Conservation (phyloP, 352 stramenopile genomes). For the Phytophthora melonis region DNA sequence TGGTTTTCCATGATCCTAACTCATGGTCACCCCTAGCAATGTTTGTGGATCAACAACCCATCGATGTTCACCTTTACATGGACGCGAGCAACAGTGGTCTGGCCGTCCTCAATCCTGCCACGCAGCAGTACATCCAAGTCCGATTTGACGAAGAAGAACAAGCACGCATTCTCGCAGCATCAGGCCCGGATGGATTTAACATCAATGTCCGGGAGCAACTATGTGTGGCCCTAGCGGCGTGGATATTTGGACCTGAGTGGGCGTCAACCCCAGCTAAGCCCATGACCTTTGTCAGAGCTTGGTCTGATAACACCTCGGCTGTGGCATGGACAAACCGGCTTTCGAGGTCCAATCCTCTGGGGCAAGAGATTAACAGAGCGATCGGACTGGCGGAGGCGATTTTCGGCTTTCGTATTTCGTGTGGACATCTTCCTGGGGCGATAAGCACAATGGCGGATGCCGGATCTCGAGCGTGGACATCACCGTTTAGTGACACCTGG, state of each 20-base stretch:
- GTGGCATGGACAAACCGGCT: conserved; percentile 12
- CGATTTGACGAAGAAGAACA: background rate
- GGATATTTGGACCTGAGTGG: background rate
- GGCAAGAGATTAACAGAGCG: too few relatives aligned
- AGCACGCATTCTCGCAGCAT: background rate
- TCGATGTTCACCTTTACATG: conserved; percentile 4
- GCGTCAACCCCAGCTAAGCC: background rate
- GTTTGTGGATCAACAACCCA: too few relatives aligned
- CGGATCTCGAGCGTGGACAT: conserved; percentile 7
- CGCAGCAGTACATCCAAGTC: background rate
- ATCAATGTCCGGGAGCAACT: conserved; percentile 12
- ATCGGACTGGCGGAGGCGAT: conserved; percentile 12
- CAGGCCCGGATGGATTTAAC: background rate
- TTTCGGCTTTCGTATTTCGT: conserved; percentile 8
- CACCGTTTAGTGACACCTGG: background rate
- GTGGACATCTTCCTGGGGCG: background rate
- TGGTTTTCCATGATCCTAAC: too few relatives aligned
- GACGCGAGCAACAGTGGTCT: background rate
- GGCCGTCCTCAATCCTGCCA: background rate
- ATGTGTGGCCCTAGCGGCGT: conserved; percentile 5
- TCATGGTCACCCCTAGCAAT: too few relatives aligned
- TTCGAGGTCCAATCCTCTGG: background rate
- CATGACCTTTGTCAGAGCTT: conserved; percentile 2
- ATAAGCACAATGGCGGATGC: conserved; percentile 7
- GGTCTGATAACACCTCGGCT: conserved; percentile 11